Conservation (phyloP, 192 early-diverging fungal species). For the Coemansia sp. region DNA sequence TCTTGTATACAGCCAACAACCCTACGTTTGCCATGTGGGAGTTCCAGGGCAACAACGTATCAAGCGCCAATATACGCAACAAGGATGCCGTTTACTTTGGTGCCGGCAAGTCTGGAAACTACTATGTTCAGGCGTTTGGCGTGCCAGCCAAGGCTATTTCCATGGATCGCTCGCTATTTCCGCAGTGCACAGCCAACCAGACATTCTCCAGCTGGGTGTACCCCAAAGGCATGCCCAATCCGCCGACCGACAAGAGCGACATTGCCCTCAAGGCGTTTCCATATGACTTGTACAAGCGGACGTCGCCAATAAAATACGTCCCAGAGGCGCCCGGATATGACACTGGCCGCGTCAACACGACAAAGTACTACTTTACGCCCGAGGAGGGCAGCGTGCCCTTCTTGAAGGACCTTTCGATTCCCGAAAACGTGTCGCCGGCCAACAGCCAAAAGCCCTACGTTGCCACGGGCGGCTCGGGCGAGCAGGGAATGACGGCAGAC, state of each 20-base stretch:
- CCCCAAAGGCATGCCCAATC: slow-evolving; percentile 14
- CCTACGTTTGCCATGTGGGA: slow-evolving; percentile 46
- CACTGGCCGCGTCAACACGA: slow-evolving; percentile 15
- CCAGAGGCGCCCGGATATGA: background rate
- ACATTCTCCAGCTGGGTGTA: slow-evolving; percentile 44
- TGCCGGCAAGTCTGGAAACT: slow-evolving; percentile 17
- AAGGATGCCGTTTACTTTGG: slow-evolving; percentile 21
- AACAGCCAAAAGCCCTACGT: slow-evolving; percentile 22
- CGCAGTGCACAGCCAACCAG: slow-evolving; percentile 38
- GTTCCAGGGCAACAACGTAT: slow-evolving; percentile 6
- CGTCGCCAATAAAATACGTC: background rate
- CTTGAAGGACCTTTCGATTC: slow-evolving; percentile 12
- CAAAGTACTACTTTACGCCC: slow-evolving; percentile 35
- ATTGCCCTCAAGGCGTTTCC: slow-evolving; percentile 21
- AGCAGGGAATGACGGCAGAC: slow-evolving; percentile 29
- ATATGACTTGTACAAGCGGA: slow-evolving; percentile 7
- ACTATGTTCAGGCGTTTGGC: slow-evolving; percentile 47
- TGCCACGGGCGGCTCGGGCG: slow-evolving; percentile 21
- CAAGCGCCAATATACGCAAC: slow-evolving; percentile 7
- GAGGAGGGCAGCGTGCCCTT: slow-evolving; percentile 29
- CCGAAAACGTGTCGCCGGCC: slow-evolving; percentile 12
- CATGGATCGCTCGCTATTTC: slow-evolving; percentile 10
- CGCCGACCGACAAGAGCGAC: background rate
- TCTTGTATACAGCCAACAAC: slow-evolving; percentile 18
- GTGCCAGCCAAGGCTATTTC: slow-evolving; percentile 4